Conservation (phyloP, 768 basidiomycete genomes). For the Psilocybe cyanescens region DNA sequence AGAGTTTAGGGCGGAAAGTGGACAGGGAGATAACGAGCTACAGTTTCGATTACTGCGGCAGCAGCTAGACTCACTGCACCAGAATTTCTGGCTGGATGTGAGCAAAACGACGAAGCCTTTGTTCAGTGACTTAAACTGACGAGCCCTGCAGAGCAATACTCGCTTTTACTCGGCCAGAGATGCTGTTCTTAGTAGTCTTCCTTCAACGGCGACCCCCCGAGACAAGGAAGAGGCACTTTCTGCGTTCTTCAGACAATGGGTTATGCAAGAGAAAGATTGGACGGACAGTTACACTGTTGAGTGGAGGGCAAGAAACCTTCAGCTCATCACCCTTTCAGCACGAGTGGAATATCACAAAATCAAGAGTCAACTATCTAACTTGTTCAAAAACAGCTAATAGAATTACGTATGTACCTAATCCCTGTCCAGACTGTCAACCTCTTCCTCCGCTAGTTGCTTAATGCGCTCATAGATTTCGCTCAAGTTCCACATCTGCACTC, state of each 20-base stretch:
- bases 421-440: conserved; percentile 28
- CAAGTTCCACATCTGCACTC: conserved; percentile 59
- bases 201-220: conserved; percentile 47
- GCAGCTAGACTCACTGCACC: conserved; percentile 75
- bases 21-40: conserved; percentile 54
- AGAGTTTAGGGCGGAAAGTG: conserved; percentile 55
- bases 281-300: conserved; percentile 65
- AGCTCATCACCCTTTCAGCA: conserved; percentile 58
- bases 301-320: conserved; percentile 67
- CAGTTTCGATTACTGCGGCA: conserved; percentile 74
- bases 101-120: conserved; percentile 29
- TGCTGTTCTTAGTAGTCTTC: conserved; percentile 58
- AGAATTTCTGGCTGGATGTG: conserved; percentile 83
- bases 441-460: conserved; percentile 61
- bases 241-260: conserved; percentile 76
- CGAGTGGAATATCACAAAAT: conserved; percentile 56
- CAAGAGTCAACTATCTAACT: conserved; percentile 33
- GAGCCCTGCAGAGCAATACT: conserved; percentile 64
- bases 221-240: conserved; percentile 74
- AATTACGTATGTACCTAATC: background rate
- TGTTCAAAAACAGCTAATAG: conserved; percentile 25
- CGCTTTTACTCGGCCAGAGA: conserved; percentile 78
- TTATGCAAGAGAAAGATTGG: conserved; percentile 63
- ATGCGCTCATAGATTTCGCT: conserved; percentile 66
- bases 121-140: background rate